A percentile compares a stretch with the other conserved stretches of the same genome.
Conservation (phyloP, 805 yeast genomes). For the Metschnikowia amazonensis region DNA sequence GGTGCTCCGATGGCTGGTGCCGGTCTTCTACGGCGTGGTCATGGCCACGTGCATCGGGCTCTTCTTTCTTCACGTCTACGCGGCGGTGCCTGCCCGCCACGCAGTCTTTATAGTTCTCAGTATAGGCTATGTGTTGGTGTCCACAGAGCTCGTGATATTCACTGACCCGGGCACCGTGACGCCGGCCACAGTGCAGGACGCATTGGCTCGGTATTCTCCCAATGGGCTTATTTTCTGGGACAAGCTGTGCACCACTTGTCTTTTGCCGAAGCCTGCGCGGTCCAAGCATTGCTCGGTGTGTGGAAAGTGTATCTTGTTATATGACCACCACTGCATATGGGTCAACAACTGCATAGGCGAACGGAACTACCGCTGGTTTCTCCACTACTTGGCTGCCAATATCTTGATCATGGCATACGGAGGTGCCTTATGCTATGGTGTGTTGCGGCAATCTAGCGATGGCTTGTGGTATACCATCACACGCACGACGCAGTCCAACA, state of each 20-base stretch:
- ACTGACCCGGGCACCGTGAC: conserved; percentile 42
- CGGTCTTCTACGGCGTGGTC: conserved; percentile 36
- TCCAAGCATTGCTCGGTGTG: conserved; percentile 67
- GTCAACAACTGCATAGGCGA: conserved; percentile 72
- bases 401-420: conserved; percentile 40
- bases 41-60: conserved; percentile 31
- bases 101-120: conserved; percentile 27
- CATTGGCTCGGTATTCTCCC: conserved; percentile 24
- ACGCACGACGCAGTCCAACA: conserved; percentile 29
- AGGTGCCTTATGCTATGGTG: conserved; percentile 26
- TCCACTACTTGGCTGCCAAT: conserved; percentile 48
- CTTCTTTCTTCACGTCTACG: conserved; percentile 30
- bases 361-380: conserved; percentile 59
- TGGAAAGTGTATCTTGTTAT: conserved; percentile 43
- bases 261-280: conserved; percentile 49
- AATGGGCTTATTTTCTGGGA: conserved; percentile 55
- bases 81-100: conserved; percentile 16
- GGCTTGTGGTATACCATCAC: conserved; percentile 23
- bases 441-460: not conserved
- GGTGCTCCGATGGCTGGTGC: conserved; percentile 42
- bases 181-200: conserved; percentile 11
- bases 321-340: conserved; percentile 65
- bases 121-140: conserved; percentile 28
- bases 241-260: conserved; percentile 47
- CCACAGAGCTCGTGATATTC: conserved; percentile 38